Base-by-base conservation (phyloP, 257 asterid species). In the Coffea eugenioides region DNA sequence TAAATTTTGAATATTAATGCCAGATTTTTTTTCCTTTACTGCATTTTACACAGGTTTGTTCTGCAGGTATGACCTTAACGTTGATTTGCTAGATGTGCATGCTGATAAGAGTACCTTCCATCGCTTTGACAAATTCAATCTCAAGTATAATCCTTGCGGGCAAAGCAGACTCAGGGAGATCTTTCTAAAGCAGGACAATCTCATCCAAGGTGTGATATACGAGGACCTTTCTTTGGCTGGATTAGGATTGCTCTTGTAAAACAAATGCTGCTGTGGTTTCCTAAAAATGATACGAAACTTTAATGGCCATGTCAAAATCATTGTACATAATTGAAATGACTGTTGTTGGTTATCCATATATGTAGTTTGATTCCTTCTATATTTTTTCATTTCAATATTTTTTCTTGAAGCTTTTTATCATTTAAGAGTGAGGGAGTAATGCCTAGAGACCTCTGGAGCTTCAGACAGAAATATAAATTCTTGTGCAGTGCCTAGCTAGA, bases 41-140 rank as follows among this genome's bases (percentile, higher is more conserved):
- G 13, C 61, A 67, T 74, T 69, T 76, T 73, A n/a, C 57, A 25
- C 49, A 46, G 71, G 39, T 39, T 80, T 80, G 77, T 43, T 20
- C 36, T 81, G 86, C 93, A 94, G 98, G 88, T 88, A 94, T 85
- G 98, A 94, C 83, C 97, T 94, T 71, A 94, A 91, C 81, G 98
- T 92, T 75, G 98, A 94, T 87, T 80, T 94, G 71, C 82, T 94
- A 90, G 98, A 94, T 73, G 98, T 94, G 76, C 98, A 92, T 87
- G 98, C 98, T 76, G 98, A 94, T 86, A 94, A 94, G 89, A 94
- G 97, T 84, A 92, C 98, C 85, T 94, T 94, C 78, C 98, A 91
- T 79, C 98, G 98, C 56, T 94, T 94, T 88, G 98, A 94, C 88
- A 94, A 91, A 87, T 94, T 94, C 86, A 94, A 94, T 86, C 97